Conservation (phyloP, 1,139 yeast genomes). For the Debaryomyces udenii region DNA sequence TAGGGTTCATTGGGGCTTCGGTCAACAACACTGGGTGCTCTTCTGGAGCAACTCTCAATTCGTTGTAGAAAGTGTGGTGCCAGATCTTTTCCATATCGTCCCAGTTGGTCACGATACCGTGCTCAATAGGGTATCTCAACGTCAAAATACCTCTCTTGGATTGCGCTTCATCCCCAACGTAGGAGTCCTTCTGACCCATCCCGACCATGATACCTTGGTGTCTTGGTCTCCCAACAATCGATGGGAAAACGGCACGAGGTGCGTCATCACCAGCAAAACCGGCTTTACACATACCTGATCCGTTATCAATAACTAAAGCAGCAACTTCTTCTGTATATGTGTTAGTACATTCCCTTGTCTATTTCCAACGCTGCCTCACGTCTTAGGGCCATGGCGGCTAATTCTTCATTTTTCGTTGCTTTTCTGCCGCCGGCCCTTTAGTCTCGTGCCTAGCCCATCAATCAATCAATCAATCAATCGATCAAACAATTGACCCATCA, state of each 20-base stretch:
- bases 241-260: conserved; percentile 99
- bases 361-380: no score
- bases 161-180: conserved; percentile 99
- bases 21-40: conserved; percentile 98
- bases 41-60: conserved; percentile 97
- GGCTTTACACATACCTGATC: conserved; percentile 99
- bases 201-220: conserved; percentile 99
- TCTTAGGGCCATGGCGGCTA: conserved; percentile 5
- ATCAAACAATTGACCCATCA: conserved; percentile 14
- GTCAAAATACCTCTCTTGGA: conserved; percentile 99
- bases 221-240: conserved; percentile 99
- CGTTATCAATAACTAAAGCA: conserved; percentile 95
- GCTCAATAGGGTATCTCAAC: conserved; percentile 98
- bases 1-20: conserved; percentile 99
- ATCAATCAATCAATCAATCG: conserved; percentile 3
- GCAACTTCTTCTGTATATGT: conserved; percentile 51
- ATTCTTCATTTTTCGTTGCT: not conserved
- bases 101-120: conserved; percentile 99
- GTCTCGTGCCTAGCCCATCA: no score
- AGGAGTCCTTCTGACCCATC: conserved; percentile 99
- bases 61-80: conserved; percentile 98
- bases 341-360: no score
- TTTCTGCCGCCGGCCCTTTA: conserved; percentile 1
- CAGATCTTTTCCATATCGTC: conserved; percentile 99
- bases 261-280: conserved; percentile 99